A percentile compares a stretch with the other conserved stretches of the same genome.
phyloP scores from a whole-genome alignment of 345 rosid genomes.

The Angophora floribunda region DNA sequence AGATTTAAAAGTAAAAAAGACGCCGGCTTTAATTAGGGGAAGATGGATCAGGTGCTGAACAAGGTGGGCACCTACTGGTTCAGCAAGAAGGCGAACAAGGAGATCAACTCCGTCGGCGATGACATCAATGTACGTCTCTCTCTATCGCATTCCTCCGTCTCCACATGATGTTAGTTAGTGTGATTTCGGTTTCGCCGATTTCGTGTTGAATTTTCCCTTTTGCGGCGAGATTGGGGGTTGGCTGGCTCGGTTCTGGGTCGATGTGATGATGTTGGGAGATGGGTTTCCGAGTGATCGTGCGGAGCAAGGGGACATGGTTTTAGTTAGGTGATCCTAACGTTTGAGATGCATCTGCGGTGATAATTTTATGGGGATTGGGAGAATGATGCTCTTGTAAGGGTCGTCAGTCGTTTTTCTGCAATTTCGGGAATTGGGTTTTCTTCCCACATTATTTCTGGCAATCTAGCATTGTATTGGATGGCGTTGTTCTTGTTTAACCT shows the following conservation, averaged over 20 bases:
- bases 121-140: constrained; percentile 49
- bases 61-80: constrained; percentile 90
- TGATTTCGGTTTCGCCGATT: not conserved
- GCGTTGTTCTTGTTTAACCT: not conserved
- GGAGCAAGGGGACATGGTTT: not conserved
- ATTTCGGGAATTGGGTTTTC: not conserved
- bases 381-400: not conserved
- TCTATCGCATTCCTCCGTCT: not conserved
- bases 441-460: not conserved
- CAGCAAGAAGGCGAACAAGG: constrained; percentile 68
- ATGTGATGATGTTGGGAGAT: not conserved
- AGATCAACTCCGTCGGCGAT: constrained; percentile 72
- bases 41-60: constrained; percentile 86
- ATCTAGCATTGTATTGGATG: not conserved
- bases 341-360: not conserved
- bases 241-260: not conserved
- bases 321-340: not conserved
- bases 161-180: not conserved
- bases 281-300: not conserved
- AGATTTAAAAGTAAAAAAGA: not conserved
- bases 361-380: not conserved
- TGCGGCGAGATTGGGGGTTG: not conserved
- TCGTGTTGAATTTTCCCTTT: not conserved
- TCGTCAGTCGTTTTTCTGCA: not conserved
- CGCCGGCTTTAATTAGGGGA: not conserved